These are phyloP conservation scores for Amanita rimosa DNA, from an alignment of 768 basidiomycete species.

Conservation along the genomic window DNA sequence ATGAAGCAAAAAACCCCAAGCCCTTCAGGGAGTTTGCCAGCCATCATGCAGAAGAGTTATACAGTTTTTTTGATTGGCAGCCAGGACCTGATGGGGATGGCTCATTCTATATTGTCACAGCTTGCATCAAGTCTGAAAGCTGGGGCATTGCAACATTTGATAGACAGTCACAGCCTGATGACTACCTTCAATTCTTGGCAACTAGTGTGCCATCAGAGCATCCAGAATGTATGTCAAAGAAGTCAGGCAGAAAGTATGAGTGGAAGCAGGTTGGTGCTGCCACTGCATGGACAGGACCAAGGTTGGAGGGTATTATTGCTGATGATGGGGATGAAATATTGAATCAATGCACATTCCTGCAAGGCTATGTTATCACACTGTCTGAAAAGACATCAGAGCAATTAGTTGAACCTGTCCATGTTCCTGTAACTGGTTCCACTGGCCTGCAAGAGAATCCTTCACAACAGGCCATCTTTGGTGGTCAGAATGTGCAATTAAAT, in stretches of 20 bases:
- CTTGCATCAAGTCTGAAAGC: conserved; percentile 10
- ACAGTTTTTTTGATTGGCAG: conserved; percentile 8
- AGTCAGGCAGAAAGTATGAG: too few relatives aligned
- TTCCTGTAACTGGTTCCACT: neutral
- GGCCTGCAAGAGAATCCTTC: too few relatives aligned
- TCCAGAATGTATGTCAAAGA: too few relatives aligned
- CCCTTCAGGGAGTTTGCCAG: conserved; percentile 7
- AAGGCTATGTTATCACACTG: conserved; percentile 4
- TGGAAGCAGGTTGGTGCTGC: neutral
- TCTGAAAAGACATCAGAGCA: neutral
- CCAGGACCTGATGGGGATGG: conserved; percentile 8
- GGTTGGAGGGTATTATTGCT: neutral
- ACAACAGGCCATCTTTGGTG: neutral
- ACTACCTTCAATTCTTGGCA: neutral
- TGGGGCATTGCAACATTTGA: conserved; percentile 12
- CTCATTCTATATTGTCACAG: conserved; percentile 13
- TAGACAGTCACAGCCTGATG: neutral
- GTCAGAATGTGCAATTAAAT: neutral
- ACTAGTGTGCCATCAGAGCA: too few relatives aligned
- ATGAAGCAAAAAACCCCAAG: neutral
- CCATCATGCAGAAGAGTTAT: conserved; percentile 10
- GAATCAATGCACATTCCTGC: conserved; percentile 7
- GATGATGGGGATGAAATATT: neutral
- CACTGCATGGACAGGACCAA: neutral
- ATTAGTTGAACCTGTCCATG: neutral